These are phyloP conservation scores for Peribolospora kevripleyi DNA, from an alignment of 768 basidiomycete species.

Conservation along the genomic window DNA sequence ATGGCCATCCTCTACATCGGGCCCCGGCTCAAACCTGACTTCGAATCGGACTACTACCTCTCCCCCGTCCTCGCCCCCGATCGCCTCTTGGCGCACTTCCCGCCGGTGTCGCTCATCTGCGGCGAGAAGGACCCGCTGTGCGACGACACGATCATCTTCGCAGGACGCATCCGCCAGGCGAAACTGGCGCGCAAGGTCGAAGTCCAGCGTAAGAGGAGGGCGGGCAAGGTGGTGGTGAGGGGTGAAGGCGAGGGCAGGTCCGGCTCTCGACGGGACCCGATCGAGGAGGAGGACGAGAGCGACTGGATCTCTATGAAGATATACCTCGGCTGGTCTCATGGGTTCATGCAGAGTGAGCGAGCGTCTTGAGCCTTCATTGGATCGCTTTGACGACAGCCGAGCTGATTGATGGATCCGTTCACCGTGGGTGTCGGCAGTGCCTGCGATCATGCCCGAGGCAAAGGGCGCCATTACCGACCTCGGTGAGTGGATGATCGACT, in stretches of 20 bases:
- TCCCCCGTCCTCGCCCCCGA: slow-evolving; percentile 79
- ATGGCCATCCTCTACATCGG: slow-evolving; percentile 64
- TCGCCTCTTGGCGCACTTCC: slow-evolving; percentile 68
- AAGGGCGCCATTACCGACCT: slow-evolving; percentile 48
- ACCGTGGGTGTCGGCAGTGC: slow-evolving; percentile 23
- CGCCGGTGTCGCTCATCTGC: slow-evolving; percentile 35
- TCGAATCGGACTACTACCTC: slow-evolving; percentile 80
- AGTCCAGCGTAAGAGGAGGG: slow-evolving; percentile 42
- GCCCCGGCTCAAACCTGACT: slow-evolving; percentile 78
- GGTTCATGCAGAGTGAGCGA: slow-evolving; percentile 48
- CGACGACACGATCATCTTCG: slow-evolving; percentile 92
- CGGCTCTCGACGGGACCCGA: slow-evolving; percentile 10
- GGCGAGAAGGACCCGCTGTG: slow-evolving; percentile 92
- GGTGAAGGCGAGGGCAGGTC: slow-evolving; percentile 7
- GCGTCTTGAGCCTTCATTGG: no score
- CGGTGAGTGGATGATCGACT: slow-evolving; percentile 64
- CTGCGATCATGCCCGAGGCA: slow-evolving; percentile 57
- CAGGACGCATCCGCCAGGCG: slow-evolving; percentile 80
- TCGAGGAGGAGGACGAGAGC: slow-evolving; percentile 45
- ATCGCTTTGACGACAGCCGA: no score
- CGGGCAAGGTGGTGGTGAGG: slow-evolving; percentile 8
- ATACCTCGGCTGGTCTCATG: slow-evolving; percentile 91
- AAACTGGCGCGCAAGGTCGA: slow-evolving; percentile 60
- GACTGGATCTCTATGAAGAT: slow-evolving; percentile 63
- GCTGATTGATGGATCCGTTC: no score